Evolutionary conservation across 371 early-diverging fungal genomes (phyloP), one percentile per base, ranked within the genome.

Genomic region (Parasitella parasitica): DNA sequence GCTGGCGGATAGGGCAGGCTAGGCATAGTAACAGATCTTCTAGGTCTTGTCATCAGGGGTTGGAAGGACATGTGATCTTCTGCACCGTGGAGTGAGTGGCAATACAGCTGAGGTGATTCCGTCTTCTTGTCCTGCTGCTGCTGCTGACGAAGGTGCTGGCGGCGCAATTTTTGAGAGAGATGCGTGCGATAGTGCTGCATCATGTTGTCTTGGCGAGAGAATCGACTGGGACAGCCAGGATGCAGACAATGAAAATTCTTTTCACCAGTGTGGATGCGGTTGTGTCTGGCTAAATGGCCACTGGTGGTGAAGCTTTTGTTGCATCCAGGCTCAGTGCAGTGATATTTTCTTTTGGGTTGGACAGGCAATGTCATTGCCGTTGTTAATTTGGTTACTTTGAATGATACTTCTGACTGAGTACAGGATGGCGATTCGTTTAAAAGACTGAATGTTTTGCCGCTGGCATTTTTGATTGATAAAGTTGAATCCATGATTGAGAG

Each of bases 201-300:
- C 92, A 92, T 93, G 54, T 92, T 91, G 70, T 92, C 94, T 62
- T 90, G 90, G 57, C 96, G 84, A 53, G 92, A 90, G 70, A 96
- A 94, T 54, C 84, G 79, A 64, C 90, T 90, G n/a, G 83, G 77
- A 62, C 96, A 96, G 0, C 84, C 86, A 12, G 86, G 83, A 69
- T 85, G 75, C 30, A 88, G 79, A 68, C 96, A 96, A 49, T 82
- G 75, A 70, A 89, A 95, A 36, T 94, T 94, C 73, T 90, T 93
- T 75, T 94, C 94, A 28, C 94, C 94, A 0, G 95, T 94, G 62
- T 94, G 94, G 54, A 94, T 92, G 30, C 92, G 80, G 68, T 91
- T 86, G 71, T 95, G 95, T 46, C 96, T 83, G 36, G 93, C 91
- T 55, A 96, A 79, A 72, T 94, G 91, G 0, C 89, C 89, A 73